These are phyloP conservation scores for Lodderomyces parapsilosis DNA, from an alignment of 1,139 yeast genomes.

Conservation along the genomic window DNA sequence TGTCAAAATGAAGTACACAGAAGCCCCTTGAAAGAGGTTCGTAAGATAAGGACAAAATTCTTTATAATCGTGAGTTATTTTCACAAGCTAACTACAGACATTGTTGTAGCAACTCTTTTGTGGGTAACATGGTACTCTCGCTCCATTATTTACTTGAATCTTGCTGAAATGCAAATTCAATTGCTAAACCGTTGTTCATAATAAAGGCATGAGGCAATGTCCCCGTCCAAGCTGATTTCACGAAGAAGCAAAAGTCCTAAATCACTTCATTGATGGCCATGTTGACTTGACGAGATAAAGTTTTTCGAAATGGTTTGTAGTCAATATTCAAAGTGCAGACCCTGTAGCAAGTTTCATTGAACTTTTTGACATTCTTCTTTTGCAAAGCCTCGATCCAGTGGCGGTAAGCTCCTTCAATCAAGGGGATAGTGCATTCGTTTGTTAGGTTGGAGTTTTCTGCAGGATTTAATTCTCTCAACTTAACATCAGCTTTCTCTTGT, in stretches of 20 bases:
- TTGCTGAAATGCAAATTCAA: neutral
- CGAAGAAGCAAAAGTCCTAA: neutral
- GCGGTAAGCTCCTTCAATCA: neutral
- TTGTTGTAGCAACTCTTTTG: too few species aligned
- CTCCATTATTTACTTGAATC: too few species aligned
- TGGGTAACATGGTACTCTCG: too few species aligned
- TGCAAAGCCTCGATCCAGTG: neutral
- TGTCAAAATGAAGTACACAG: constrained; percentile 16
- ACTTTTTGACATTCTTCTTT: neutral
- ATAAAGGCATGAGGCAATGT: neutral
- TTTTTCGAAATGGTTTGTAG: neutral
- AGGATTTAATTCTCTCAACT: neutral
- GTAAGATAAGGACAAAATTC: too few species aligned
- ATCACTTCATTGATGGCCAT: neutral
- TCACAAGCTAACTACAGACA: too few species aligned
- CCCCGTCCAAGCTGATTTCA: neutral
- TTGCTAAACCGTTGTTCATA: neutral
- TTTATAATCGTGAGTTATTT: neutral
- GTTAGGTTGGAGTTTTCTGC: neutral
- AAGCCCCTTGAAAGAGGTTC: too few species aligned
- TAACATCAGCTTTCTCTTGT: neutral
- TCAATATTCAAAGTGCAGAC: neutral
- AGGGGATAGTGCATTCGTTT: neutral
- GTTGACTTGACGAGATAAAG: neutral
- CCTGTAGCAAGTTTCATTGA: neutral